These are phyloP conservation scores for Saturnispora ahearnii DNA, from an alignment of 805 yeast species.

Conservation along the genomic window DNA sequence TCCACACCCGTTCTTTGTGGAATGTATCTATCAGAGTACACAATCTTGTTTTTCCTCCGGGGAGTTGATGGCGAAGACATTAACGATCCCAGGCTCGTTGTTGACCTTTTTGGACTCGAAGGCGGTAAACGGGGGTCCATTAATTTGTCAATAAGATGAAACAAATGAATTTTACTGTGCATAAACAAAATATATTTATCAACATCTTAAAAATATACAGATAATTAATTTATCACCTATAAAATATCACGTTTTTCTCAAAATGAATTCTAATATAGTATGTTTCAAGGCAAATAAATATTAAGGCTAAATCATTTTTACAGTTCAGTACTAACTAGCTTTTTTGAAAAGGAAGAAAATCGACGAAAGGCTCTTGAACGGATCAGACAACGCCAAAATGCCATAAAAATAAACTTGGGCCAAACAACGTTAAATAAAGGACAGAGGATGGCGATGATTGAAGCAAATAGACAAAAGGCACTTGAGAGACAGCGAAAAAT, in stretches of 20 bases:
- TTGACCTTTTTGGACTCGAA: constrained; percentile 8
- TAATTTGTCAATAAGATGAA: neutral
- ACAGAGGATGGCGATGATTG: constrained; percentile 34
- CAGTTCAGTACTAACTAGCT: neutral
- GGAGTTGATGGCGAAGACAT: constrained; percentile 36
- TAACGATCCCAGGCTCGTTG: constrained; percentile 1
- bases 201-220: neutral
- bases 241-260: too few species aligned
- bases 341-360: constrained; percentile 44
- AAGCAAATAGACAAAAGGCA: constrained; percentile 46
- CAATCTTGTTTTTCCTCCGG: constrained; percentile 37
- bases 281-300: neutral
- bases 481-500: constrained; percentile 27
- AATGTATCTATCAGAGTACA: constrained; percentile 77
- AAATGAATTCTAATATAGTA: constrained; percentile 3
- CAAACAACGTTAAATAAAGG: neutral
- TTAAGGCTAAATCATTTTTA: neutral
- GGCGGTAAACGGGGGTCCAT: constrained; percentile 4
- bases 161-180: neutral
- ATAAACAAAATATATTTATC: neutral
- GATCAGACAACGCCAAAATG: constrained; percentile 36
- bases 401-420: constrained; percentile 8
- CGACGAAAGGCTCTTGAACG: constrained; percentile 54
- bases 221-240: too few species aligned
- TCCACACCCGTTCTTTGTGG: constrained; percentile 84